Evolutionary conservation across 352 stramenopile species (phyloP).

Genomic region (Globisporangium viniferum): DNA sequence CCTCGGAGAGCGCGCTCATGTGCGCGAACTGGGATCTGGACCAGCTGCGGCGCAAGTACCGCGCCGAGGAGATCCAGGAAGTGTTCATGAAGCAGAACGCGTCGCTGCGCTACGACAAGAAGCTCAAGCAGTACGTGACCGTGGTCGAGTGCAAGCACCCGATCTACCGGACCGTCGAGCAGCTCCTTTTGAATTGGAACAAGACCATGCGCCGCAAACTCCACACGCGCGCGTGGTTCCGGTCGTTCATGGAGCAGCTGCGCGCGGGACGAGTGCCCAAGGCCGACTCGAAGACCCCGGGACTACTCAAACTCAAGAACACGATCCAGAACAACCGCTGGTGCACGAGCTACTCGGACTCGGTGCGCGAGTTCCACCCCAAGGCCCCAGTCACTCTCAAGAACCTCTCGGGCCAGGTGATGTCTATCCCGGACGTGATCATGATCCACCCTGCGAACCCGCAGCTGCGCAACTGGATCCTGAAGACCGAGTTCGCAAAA

Average conservation of each 20-base stretch:
- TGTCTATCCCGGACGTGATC: slow-evolving; percentile 42
- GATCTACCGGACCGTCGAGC: slow-evolving; percentile 83
- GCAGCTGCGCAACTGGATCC: slow-evolving; percentile 55
- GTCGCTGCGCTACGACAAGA: slow-evolving; percentile 85
- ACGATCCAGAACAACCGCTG: slow-evolving; percentile 76
- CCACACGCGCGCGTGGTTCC: slow-evolving; percentile 85
- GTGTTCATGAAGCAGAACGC: slow-evolving; percentile 88
- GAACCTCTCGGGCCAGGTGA: slow-evolving; percentile 38
- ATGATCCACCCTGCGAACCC: slow-evolving; percentile 57
- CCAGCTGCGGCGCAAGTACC: slow-evolving; percentile 81
- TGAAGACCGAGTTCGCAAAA: slow-evolving; percentile 61
- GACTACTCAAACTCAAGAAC: slow-evolving; percentile 83
- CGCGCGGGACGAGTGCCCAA: slow-evolving; percentile 54
- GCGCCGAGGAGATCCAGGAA: slow-evolving; percentile 91
- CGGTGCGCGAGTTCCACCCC: slow-evolving; percentile 60
- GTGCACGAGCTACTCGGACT: slow-evolving; percentile 61
- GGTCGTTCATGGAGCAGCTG: slow-evolving; percentile 88
- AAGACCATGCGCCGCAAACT: slow-evolving; percentile 86
- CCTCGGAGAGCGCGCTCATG: slow-evolving; percentile 81
- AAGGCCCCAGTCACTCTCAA: slow-evolving; percentile 81
- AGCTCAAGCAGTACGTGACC: slow-evolving; percentile 87
- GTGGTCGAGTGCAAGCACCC: slow-evolving; percentile 88
- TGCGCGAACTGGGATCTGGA: slow-evolving; percentile 92
- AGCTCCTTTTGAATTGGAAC: slow-evolving; percentile 67
- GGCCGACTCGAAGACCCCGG: slow-evolving; percentile 31